Conservation (phyloP, 257 asterid species). For the Jaltomata sinuosa region DNA sequence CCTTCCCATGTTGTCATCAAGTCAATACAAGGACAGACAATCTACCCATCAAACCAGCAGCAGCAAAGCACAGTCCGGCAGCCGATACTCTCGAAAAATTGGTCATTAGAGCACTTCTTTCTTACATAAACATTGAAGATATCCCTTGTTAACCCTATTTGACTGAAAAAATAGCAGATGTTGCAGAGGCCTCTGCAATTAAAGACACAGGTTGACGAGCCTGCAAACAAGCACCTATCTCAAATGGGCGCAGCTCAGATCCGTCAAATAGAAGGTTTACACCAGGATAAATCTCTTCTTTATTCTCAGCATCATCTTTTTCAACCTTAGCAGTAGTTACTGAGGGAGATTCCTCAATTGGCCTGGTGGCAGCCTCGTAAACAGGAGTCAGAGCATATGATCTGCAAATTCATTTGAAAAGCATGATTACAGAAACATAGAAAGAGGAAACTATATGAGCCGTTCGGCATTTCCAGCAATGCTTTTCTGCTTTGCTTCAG, state of each 20-base stretch:
- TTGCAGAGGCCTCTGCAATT: conserved; percentile 84
- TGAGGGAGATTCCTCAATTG: conserved; percentile 53
- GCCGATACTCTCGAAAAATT: neutral
- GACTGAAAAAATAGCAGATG: conserved; percentile 54
- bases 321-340: conserved; percentile 49
- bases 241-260: conserved; percentile 78
- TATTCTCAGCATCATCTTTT: conserved; percentile 68
- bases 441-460: neutral
- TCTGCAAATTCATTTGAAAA: conserved; percentile 43
- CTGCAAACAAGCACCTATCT: conserved; percentile 94
- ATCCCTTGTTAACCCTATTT: conserved; percentile 21
- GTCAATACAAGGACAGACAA: neutral
- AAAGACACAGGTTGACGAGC: conserved; percentile 93
- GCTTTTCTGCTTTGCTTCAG: neutral
- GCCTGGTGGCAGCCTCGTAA: conserved; percentile 57
- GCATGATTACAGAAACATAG: neutral
- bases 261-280: conserved; percentile 95
- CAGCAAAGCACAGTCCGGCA: neutral
- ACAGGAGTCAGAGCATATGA: conserved; percentile 72
- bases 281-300: conserved; percentile 87
- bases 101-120: neutral
- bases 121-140: neutral
- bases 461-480: neutral
- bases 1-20: neutral
- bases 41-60: neutral